Percentiles rank a stretch among this genome's conserved stretches.
Conservation (phyloP, 2,329 filamentous ascomycete genomes). For the Diaporthe sp. region DNA sequence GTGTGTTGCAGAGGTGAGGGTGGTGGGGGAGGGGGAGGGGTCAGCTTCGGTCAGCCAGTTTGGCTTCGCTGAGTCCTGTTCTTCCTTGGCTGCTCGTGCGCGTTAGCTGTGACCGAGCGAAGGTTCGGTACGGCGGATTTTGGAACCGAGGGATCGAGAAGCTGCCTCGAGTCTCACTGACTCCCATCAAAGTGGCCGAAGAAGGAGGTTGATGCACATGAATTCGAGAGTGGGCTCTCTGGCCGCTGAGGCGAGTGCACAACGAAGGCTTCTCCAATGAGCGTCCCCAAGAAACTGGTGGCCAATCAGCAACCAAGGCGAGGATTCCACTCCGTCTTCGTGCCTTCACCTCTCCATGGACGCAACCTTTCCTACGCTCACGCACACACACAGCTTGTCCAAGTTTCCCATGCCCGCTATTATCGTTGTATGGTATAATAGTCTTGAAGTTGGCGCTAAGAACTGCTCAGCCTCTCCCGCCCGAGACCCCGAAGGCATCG, state of each 20-base stretch:
- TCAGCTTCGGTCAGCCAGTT: background rate
- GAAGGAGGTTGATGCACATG: background rate
- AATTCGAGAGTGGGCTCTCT: background rate
- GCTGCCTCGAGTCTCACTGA: background rate
- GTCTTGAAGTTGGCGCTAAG: slow-evolving; percentile 21
- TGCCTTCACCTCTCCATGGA: background rate
- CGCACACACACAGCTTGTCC: background rate
- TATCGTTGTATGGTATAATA: background rate
- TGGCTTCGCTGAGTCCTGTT: background rate
- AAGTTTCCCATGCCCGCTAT: background rate
- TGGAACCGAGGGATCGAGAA: background rate
- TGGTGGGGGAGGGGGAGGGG: background rate
- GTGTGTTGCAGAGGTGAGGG: background rate
- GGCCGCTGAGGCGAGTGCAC: background rate
- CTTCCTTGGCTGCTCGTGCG: slow-evolving; percentile 1
- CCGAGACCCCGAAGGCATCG: background rate
- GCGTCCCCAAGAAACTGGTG: background rate
- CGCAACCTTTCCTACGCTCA: background rate
- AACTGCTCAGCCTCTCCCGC: slow-evolving; percentile 7
- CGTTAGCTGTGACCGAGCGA: background rate
- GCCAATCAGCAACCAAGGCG: slow-evolving; percentile 17
- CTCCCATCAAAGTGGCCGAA: background rate
- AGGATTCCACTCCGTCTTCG: background rate
- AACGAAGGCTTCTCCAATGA: background rate
- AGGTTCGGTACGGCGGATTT: too few relatives aligned